Percentiles rank a stretch among this genome's conserved stretches.
Conservation (phyloP, 768 basidiomycete genomes). For the Mycena polygramma region DNA sequence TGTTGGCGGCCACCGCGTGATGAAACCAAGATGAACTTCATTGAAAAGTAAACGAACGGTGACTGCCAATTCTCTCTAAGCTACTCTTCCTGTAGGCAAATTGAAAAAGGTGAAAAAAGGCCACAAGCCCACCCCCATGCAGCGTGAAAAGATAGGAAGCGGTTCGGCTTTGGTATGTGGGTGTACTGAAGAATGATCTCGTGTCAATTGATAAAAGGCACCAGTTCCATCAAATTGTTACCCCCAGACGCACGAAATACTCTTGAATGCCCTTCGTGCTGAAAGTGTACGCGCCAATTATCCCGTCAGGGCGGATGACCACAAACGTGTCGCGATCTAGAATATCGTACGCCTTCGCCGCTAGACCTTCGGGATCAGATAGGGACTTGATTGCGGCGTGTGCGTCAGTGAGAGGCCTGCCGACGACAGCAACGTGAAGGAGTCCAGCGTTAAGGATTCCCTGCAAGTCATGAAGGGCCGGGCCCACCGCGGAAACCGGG, state of each 20-base stretch:
- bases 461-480: not conserved
- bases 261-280: slow-evolving; percentile 1
- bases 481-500: not conserved
- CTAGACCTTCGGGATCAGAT: not conserved
- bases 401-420: not conserved
- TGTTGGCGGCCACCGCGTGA: no score
- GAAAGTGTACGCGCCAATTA: slow-evolving; percentile 25
- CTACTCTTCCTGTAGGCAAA: no score
- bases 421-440: slow-evolving; percentile 7
- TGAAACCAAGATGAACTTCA: no score
- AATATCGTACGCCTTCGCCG: slow-evolving; percentile 16
- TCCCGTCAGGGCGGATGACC: slow-evolving; percentile 20
- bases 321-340: not conserved
- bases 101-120: no score
- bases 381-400: not conserved
- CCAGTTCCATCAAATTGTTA: slow-evolving; percentile 1
- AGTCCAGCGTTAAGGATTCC: not conserved
- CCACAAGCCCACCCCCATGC: no score
- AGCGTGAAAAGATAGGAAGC: no score
- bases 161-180: no score
- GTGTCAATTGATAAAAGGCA: no score
- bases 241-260: slow-evolving; percentile 13
- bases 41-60: no score
- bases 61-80: no score
- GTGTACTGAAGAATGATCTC: no score